Conservation (phyloP, 2,329 filamentous ascomycete genomes). For the Scolecobasidium constrictum region DNA sequence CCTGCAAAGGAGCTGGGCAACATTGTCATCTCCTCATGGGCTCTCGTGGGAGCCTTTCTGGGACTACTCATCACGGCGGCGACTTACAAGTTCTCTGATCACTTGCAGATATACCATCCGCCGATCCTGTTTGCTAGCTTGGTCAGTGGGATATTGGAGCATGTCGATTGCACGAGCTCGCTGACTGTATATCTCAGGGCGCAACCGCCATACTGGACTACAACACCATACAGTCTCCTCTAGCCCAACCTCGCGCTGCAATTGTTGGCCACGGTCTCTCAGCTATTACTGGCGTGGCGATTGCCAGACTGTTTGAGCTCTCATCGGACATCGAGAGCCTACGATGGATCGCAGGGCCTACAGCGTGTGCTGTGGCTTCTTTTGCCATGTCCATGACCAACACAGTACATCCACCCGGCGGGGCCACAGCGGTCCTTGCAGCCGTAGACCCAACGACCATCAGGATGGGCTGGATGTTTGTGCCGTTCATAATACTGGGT, state of each 20-base stretch:
- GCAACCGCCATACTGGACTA: slow-evolving; percentile 38
- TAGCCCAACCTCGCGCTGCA: slow-evolving; percentile 36
- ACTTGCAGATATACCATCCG: slow-evolving; percentile 26
- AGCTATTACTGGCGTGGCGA: slow-evolving; percentile 31
- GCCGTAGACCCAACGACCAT: slow-evolving; percentile 28
- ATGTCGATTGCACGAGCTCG: too few relatives aligned
- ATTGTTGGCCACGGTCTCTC: slow-evolving; percentile 34
- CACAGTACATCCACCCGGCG: slow-evolving; percentile 39
- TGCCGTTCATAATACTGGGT: slow-evolving; percentile 31
- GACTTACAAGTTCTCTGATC: slow-evolving; percentile 28
- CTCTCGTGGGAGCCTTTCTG: slow-evolving; percentile 31
- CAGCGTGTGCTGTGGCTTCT: slow-evolving; percentile 31
- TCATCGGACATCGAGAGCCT: slow-evolving; percentile 25
- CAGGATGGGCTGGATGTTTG: slow-evolving; percentile 35
- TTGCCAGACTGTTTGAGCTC: slow-evolving; percentile 35
- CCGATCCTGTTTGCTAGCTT: slow-evolving; percentile 33
- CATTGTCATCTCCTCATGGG: slow-evolving; percentile 30
- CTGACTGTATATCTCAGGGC: slow-evolving; percentile 25
- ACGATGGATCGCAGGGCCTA: slow-evolving; percentile 33
- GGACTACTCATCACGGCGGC: slow-evolving; percentile 31
- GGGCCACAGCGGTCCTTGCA: slow-evolving; percentile 37
- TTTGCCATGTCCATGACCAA: slow-evolving; percentile 36
- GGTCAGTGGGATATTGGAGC: too few relatives aligned
- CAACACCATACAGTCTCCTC: slow-evolving; percentile 34
- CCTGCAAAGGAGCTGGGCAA: slow-evolving; percentile 29